Conservation (phyloP, 768 basidiomycete species). For the Boletus pseudopeckii region DNA sequence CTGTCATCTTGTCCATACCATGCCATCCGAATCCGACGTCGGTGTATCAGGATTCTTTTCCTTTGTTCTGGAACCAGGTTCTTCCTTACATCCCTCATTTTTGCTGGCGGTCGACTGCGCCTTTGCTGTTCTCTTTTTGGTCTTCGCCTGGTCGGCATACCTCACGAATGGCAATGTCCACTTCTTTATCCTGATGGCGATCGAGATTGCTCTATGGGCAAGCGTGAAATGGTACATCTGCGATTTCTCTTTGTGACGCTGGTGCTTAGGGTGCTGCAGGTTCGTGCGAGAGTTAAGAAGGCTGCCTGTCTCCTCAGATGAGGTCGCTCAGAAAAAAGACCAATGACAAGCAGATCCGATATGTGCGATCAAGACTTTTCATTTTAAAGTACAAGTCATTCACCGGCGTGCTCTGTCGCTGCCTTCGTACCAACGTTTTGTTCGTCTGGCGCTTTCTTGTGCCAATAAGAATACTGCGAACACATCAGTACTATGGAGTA, state of each 20-base stretch:
- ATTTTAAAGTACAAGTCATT: slow-evolving; percentile 10
- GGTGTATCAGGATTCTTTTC: slow-evolving; percentile 39
- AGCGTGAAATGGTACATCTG: slow-evolving; percentile 72
- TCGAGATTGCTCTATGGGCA: slow-evolving; percentile 70
- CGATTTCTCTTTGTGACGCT: not conserved
- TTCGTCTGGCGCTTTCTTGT: slow-evolving; percentile 73
- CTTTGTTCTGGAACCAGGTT: slow-evolving; percentile 68
- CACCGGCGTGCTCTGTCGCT: slow-evolving; percentile 53
- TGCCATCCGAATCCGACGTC: slow-evolving; percentile 22
- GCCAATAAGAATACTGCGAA: slow-evolving; percentile 76
- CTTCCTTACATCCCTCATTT: slow-evolving; percentile 70
- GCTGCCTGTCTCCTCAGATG: slow-evolving; percentile 22
- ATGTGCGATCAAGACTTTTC: not conserved
- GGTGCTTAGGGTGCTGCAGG: slow-evolving; percentile 39
- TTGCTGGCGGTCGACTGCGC: slow-evolving; percentile 60
- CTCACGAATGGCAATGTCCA: slow-evolving; percentile 66
- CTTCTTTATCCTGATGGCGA: slow-evolving; percentile 59
- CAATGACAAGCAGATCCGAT: slow-evolving; percentile 12
- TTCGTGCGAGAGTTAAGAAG: slow-evolving; percentile 62
- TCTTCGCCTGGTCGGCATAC: slow-evolving; percentile 57
- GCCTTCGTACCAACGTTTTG: slow-evolving; percentile 84
- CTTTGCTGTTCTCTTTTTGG: slow-evolving; percentile 54
- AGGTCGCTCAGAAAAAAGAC: slow-evolving; percentile 23
- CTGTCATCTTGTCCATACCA: slow-evolving; percentile 1
- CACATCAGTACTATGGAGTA: slow-evolving; percentile 4